Evolutionary conservation across 192 early-diverging fungal species (phyloP).

Genomic region (Mortierella antarctica): DNA sequence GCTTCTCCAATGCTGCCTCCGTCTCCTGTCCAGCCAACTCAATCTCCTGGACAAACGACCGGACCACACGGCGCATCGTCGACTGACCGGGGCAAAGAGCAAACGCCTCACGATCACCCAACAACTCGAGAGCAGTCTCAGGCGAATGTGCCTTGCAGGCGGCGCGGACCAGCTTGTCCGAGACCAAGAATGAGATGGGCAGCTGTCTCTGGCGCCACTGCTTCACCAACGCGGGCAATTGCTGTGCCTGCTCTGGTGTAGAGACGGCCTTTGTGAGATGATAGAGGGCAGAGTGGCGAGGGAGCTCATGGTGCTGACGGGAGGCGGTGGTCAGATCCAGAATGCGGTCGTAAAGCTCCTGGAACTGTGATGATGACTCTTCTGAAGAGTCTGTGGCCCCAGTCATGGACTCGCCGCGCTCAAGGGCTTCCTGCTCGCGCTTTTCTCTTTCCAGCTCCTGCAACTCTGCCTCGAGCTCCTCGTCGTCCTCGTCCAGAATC

Average conservation of each 20-base stretch:
- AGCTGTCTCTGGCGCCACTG: slow-evolving; percentile 31
- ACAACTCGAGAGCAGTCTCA: slow-evolving; percentile 34
- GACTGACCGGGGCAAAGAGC: slow-evolving; percentile 23
- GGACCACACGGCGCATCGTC: slow-evolving; percentile 40
- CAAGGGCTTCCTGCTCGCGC: slow-evolving; percentile 45
- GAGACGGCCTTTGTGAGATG: slow-evolving; percentile 21
- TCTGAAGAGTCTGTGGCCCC: not conserved
- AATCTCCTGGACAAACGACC: slow-evolving; percentile 39
- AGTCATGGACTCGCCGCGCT: slow-evolving; percentile 15
- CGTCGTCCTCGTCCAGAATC: slow-evolving; percentile 45
- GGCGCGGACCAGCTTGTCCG: slow-evolving; percentile 25
- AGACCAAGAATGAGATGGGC: slow-evolving; percentile 22
- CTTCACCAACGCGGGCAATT: slow-evolving; percentile 15
- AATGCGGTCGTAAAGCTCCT: slow-evolving; percentile 32
- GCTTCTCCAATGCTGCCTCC: slow-evolving; percentile 28
- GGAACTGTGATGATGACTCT: slow-evolving; percentile 31
- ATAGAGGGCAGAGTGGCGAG: slow-evolving; percentile 27
- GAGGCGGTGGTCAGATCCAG: slow-evolving; percentile 7
- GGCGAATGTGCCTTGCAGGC: slow-evolving; percentile 35
- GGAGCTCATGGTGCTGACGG: slow-evolving; percentile 23
- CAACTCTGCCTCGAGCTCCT: slow-evolving; percentile 46
- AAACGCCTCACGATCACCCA: slow-evolving; percentile 45
- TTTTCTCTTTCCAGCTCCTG: slow-evolving; percentile 47
- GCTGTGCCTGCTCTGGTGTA: slow-evolving; percentile 20
- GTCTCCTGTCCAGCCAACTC: slow-evolving; percentile 7